phyloP scores from a whole-genome alignment of 2,329 filamentous ascomycete species.

The Cercospora brassicicola region DNA sequence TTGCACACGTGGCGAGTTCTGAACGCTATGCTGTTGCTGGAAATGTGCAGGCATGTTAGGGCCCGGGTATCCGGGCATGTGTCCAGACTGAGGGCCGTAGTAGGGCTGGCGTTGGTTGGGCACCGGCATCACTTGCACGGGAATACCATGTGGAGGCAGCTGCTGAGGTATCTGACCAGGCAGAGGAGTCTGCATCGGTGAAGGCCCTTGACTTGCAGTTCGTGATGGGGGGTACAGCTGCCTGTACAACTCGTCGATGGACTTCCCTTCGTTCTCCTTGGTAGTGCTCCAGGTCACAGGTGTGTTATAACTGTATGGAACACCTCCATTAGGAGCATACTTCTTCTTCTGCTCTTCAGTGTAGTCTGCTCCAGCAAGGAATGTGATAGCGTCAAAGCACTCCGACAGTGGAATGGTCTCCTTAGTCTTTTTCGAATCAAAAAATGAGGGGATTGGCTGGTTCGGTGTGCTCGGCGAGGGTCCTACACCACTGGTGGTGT shows the following conservation, averaged over 20 bases:
- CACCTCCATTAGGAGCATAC: slow-evolving; percentile 75
- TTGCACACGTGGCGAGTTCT: slow-evolving; percentile 77
- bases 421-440: slow-evolving; percentile 46
- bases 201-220: slow-evolving; percentile 57
- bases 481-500: slow-evolving; percentile 30
- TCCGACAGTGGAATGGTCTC: slow-evolving; percentile 60
- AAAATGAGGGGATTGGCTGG: slow-evolving; percentile 30
- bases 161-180: slow-evolving; percentile 73
- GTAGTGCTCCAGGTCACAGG: slow-evolving; percentile 78
- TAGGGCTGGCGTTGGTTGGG: slow-evolving; percentile 74
- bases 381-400: slow-evolving; percentile 62
- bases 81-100: slow-evolving; percentile 71
- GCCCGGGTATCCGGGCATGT: slow-evolving; percentile 53
- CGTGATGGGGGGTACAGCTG: slow-evolving; percentile 74
- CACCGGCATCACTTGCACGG: slow-evolving; percentile 66
- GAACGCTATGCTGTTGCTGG: slow-evolving; percentile 62
- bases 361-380: slow-evolving; percentile 63
- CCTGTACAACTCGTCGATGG: slow-evolving; percentile 75
- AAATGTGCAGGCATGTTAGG: slow-evolving; percentile 11
- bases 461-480: slow-evolving; percentile 27
- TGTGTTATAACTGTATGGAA: slow-evolving; percentile 82
- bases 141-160: slow-evolving; percentile 72
- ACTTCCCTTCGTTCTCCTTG: slow-evolving; percentile 70
- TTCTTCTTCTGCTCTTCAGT: slow-evolving; percentile 54
- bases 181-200: slow-evolving; percentile 61